These are phyloP conservation scores for Saussurea involucrata DNA, from an alignment of 129 eudicot species.

Conservation along the genomic window DNA sequence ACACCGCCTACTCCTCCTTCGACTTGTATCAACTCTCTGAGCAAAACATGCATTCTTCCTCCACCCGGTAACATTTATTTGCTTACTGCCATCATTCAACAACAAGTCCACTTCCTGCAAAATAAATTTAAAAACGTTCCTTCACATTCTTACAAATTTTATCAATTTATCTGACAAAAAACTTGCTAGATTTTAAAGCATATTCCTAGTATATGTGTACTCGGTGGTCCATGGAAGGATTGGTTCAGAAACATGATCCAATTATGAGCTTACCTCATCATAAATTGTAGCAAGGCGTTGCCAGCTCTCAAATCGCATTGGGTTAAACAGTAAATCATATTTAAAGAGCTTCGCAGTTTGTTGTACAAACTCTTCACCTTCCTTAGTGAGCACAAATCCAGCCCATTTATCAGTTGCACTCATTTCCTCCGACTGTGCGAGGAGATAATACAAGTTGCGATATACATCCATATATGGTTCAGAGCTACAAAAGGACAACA, in stretches of 20 bases:
- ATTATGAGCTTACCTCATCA: slow-evolving; percentile 68
- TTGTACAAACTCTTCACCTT: slow-evolving; percentile 94
- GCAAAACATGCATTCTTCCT: slow-evolving; percentile 70
- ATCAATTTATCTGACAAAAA: background rate
- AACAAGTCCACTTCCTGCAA: slow-evolving; percentile 94
- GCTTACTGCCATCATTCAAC: slow-evolving; percentile 97
- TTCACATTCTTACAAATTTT: slow-evolving; percentile 4
- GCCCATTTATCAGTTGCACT: slow-evolving; percentile 97
- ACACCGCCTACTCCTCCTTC: slow-evolving; percentile 96
- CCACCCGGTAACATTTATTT: slow-evolving; percentile 83
- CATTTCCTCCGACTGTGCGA: slow-evolving; percentile 86
- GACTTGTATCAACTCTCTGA: slow-evolving; percentile 85
- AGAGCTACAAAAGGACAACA: slow-evolving; percentile 55
- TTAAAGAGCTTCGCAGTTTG: slow-evolving; percentile 83
- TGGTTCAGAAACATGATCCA: background rate
- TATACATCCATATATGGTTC: slow-evolving; percentile 93
- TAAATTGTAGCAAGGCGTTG: slow-evolving; percentile 87
- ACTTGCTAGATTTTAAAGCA: background rate
- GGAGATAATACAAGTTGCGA: slow-evolving; percentile 78
- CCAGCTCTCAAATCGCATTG: slow-evolving; percentile 91
- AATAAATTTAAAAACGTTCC: background rate
- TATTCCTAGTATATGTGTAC: background rate
- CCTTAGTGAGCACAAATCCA: slow-evolving; percentile 94
- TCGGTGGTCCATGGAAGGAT: background rate
- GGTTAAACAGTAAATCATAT: slow-evolving; percentile 86